Evolutionary conservation across 129 eudicot species (phyloP).

Genomic region (Glebionis coronaria): DNA sequence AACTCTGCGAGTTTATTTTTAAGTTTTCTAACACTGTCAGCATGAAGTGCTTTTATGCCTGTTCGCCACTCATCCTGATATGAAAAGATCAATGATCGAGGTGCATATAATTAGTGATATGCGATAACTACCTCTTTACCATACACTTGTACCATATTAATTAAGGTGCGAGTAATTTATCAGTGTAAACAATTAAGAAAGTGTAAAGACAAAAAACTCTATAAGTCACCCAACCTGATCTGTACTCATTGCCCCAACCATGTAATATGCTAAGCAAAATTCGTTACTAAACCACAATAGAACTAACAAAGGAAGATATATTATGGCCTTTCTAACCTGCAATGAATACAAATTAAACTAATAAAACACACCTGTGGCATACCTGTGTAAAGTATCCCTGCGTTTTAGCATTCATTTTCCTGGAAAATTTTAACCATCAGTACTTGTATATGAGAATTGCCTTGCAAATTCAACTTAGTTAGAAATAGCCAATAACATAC

Average conservation of each 20-base stretch:
- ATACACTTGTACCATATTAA: slow-evolving; percentile 5
- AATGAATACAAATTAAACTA: background rate
- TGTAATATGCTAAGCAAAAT: background rate
- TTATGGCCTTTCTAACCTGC: too few species aligned
- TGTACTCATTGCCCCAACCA: too few species aligned
- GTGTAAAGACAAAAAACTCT: too few species aligned
- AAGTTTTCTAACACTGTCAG: slow-evolving; percentile 54
- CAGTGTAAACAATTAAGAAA: background rate
- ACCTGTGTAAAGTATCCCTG: slow-evolving; percentile 94
- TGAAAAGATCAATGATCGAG: slow-evolving; percentile 14
- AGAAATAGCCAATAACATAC: slow-evolving; percentile 35
- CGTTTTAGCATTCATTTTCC: slow-evolving; percentile 88
- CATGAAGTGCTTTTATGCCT: slow-evolving; percentile 60
- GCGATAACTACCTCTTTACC: background rate
- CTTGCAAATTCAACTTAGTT: background rate
- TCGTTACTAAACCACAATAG: background rate
- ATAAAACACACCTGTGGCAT: slow-evolving; percentile 35
- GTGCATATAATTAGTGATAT: background rate
- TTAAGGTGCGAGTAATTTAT: background rate
- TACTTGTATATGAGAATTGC: too few species aligned
- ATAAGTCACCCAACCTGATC: too few species aligned
- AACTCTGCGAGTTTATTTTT: slow-evolving; percentile 55
- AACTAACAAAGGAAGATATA: background rate
- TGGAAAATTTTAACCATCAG: slow-evolving; percentile 25
- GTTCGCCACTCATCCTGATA: slow-evolving; percentile 83